Conservation (phyloP, 352 stramenopile genomes). For the Sclerospora graminicola region DNA sequence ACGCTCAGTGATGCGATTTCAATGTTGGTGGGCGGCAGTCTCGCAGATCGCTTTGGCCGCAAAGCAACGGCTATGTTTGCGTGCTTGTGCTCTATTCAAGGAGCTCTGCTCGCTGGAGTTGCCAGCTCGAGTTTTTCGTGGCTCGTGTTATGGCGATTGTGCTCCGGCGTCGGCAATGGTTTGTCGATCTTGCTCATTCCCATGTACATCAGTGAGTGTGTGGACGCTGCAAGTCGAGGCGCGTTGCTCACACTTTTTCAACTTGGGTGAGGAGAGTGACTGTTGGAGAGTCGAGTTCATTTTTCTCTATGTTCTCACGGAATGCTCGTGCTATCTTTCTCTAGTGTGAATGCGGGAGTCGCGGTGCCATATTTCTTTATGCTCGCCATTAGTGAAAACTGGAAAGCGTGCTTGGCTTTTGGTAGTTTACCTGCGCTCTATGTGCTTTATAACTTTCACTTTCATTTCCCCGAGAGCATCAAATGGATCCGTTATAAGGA, state of each 20-base stretch:
- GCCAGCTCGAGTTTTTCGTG: constrained; percentile 45
- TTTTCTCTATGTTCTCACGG: not conserved
- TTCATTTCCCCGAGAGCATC: constrained; percentile 67
- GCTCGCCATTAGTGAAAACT: constrained; percentile 64
- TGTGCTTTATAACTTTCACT: constrained; percentile 67
- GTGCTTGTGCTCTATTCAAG: constrained; percentile 58
- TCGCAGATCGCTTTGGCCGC: constrained; percentile 68
- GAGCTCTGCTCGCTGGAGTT: constrained; percentile 40
- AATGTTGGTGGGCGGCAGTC: constrained; percentile 62
- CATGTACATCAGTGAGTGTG: constrained; percentile 85
- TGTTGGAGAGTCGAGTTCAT: not conserved
- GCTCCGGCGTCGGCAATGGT: constrained; percentile 66
- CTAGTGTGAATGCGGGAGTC: constrained; percentile 67
- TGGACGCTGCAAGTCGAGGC: constrained; percentile 49
- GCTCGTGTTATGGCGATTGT: constrained; percentile 63
- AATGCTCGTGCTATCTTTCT: not conserved
- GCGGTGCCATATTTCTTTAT: constrained; percentile 77
- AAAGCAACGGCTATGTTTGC: constrained; percentile 64
- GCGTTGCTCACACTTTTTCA: constrained; percentile 72
- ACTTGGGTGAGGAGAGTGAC: constrained; percentile 39
- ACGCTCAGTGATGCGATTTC: constrained; percentile 72
- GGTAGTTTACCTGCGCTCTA: constrained; percentile 62
- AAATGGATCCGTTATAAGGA: constrained; percentile 69
- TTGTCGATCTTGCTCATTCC: constrained; percentile 79
- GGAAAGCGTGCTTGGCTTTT: constrained; percentile 61